A percentile compares a stretch with the other conserved stretches of the same genome.
These are phyloP conservation scores for Cornus kousa DNA, from an alignment of 148 eudicot genomes.

Conservation along the genomic window DNA sequence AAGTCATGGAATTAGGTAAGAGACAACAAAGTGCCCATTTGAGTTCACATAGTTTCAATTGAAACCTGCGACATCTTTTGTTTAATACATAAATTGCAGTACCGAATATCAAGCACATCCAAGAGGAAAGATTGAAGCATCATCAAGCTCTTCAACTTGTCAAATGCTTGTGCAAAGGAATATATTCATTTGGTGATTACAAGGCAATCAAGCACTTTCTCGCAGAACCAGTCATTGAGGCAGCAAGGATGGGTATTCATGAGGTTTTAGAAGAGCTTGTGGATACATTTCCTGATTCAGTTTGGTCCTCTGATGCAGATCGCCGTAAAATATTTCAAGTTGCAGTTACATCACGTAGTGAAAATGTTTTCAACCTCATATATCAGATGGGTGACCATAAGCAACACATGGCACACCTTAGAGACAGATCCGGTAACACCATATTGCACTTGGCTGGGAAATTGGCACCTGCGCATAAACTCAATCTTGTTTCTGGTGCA, in stretches of 20 bases:
- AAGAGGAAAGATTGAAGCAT: background rate
- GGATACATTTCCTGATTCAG: background rate
- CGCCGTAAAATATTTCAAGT: background rate
- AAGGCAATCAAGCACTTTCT: background rate
- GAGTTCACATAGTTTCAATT: background rate
- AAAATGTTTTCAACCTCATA: background rate
- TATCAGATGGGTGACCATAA: background rate
- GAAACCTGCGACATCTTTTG: background rate
- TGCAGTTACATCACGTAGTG: background rate
- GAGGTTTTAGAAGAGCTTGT: background rate
- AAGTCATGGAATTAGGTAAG: background rate
- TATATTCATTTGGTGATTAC: background rate
- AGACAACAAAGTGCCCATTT: background rate
- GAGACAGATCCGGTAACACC: background rate
- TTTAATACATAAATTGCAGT: background rate
- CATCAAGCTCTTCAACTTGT: background rate
- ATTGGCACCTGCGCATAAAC: background rate
- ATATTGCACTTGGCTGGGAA: background rate
- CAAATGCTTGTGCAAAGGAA: background rate
- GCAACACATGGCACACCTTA: background rate
- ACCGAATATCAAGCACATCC: background rate
- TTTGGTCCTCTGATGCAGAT: background rate
- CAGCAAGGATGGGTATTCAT: background rate
- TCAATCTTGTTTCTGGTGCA: background rate
- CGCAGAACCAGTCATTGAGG: background rate